Conservation (phyloP, 1,284 basidiomycete species). For the Amylostereum areolatum region DNA sequence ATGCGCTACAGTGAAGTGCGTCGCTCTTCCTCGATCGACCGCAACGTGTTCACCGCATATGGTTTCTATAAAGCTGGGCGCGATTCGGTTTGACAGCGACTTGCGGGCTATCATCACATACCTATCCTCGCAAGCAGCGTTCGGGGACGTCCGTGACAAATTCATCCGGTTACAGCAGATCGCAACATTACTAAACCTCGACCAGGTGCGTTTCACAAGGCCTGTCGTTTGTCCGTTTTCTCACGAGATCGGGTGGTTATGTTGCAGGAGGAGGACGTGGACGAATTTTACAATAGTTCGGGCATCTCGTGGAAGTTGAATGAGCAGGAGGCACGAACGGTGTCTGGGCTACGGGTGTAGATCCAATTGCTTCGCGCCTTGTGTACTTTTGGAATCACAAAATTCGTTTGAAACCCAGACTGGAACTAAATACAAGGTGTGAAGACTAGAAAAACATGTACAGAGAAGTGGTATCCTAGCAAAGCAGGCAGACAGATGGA, state of each 20-base stretch:
- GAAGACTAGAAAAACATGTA: neutral
- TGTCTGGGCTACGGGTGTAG: slow-evolving; percentile 59
- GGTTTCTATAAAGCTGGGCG: slow-evolving; percentile 67
- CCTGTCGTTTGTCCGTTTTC: slow-evolving; percentile 2
- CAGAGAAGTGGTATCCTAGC: neutral
- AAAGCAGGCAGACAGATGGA: slow-evolving; percentile 3
- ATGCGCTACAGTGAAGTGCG: slow-evolving; percentile 86
- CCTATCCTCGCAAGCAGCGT: slow-evolving; percentile 79
- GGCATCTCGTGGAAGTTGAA: slow-evolving; percentile 88
- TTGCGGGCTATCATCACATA: slow-evolving; percentile 79
- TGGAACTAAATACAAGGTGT: neutral
- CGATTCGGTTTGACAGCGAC: slow-evolving; percentile 94
- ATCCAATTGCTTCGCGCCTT: neutral
- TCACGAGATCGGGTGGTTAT: slow-evolving; percentile 5
- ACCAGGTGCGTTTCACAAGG: slow-evolving; percentile 52
- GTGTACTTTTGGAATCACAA: neutral
- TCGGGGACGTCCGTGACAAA: slow-evolving; percentile 87
- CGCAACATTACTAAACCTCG: slow-evolving; percentile 86
- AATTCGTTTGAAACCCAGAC: too few species aligned
- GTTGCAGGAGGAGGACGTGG: slow-evolving; percentile 79
- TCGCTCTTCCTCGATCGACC: slow-evolving; percentile 2
- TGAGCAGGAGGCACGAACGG: slow-evolving; percentile 70
- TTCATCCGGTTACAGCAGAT: slow-evolving; percentile 92
- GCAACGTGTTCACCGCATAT: slow-evolving; percentile 1
- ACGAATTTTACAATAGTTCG: slow-evolving; percentile 88